Evolutionary conservation across 1,284 basidiomycete genomes (phyloP), one percentile per base, ranked within the genome.

Genomic region (Melampsora americana): DNA sequence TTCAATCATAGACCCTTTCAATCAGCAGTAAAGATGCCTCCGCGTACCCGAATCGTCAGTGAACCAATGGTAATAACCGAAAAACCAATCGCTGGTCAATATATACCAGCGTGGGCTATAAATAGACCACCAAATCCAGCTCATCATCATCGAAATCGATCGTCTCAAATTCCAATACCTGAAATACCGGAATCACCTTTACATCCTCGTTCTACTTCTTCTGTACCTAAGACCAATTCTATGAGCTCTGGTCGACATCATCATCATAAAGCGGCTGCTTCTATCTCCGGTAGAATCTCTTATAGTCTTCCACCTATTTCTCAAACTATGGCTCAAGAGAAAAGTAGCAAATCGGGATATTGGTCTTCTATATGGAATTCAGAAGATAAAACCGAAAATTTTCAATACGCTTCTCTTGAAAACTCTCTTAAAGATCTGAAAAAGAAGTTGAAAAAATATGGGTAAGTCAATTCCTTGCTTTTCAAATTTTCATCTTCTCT

Each of bases 231-330:
- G 14, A 14, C 42, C 9, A 42, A 7, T 42, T 12, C 11, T 42
- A 42, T 12, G 14, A 42, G 14, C 14, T 9, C 42, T 42, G 42
- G 14, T 56, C 53, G 9, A 23, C 53, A 18, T 1, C 12, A n/a
- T n/a, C n/a, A 56, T 23, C 53, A 56, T 56, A n/a, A 28, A 56
- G 53, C 20, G 7, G 20, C 53, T 7, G 53, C 53, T n/a, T 56
- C 53, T 28, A 56, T 28, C 20, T n/a, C 53, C n/a, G 53, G 53
- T 28, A n/a, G 26, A 56, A 56, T 56, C 1, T 23, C 26, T 14
- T 56, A 56, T 12, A 56, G 53, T 28, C 53, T 56, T 56, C 53
- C 53, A 56, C 53, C 53, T n/a, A n/a, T 56, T 12, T 28, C 53
- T 28, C 53, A 56, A 28, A n/a, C 53, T 4, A 56, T 23, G 53